These are phyloP conservation scores for Mollisia scopiformis DNA, from an alignment of 2,329 filamentous ascomycete genomes.

Conservation along the genomic window DNA sequence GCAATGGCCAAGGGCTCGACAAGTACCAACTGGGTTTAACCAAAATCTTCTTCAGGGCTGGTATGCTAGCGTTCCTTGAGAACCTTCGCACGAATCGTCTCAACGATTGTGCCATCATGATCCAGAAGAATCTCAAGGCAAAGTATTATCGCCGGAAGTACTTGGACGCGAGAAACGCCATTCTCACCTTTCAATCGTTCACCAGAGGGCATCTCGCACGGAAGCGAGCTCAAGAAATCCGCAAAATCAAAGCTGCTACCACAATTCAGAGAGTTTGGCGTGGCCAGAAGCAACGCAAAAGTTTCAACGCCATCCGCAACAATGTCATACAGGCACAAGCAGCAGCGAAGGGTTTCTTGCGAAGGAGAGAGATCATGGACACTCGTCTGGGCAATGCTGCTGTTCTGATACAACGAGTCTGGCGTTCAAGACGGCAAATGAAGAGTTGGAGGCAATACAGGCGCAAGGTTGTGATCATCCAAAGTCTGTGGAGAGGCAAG, in stretches of 20 bases:
- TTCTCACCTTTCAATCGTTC: conserved; percentile 79
- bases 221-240: conserved; percentile 76
- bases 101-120: conserved; percentile 94
- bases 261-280: conserved; percentile 96
- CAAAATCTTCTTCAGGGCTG: conserved; percentile 99
- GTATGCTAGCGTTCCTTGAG: conserved; percentile 97
- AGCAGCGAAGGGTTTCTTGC: conserved; percentile 87
- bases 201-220: conserved; percentile 79
- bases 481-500: conserved; percentile 91
- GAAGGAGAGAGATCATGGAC: conserved; percentile 90
- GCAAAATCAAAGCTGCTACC: conserved; percentile 83
- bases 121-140: conserved; percentile 95
- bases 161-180: conserved; percentile 80
- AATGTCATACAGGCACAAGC: conserved; percentile 90
- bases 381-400: conserved; percentile 92
- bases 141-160: conserved; percentile 95
- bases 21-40: conserved; percentile 98
- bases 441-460: conserved; percentile 86
- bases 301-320: conserved; percentile 76
- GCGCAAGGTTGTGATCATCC: conserved; percentile 84
- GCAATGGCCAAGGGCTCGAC: conserved; percentile 74
- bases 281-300: conserved; percentile 85
- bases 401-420: conserved; percentile 85
- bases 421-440: conserved; percentile 80
- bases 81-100: conserved; percentile 88